Percentiles rank a stretch among this genome's conserved stretches.
phyloP scores from a whole-genome alignment of 2,329 filamentous ascomycete genomes.

The Westerdykella ornata region DNA sequence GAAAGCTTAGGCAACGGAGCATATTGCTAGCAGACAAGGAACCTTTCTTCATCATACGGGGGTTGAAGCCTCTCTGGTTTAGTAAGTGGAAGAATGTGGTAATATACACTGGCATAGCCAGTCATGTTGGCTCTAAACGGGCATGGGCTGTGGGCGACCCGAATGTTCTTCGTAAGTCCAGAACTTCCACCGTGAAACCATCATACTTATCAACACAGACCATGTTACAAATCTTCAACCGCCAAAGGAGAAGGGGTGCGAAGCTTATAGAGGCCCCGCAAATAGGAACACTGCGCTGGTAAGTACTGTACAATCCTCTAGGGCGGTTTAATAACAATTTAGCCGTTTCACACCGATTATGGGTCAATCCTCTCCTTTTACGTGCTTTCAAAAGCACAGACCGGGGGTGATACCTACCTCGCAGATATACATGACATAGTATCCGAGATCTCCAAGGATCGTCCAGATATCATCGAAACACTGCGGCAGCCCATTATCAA shows the following conservation, averaged over 20 bases:
- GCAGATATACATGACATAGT: constrained; percentile 3
- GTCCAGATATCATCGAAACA: constrained; percentile 3
- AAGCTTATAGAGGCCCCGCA: constrained; percentile 2
- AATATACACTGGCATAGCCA: constrained; percentile 2
- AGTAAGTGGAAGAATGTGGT: constrained; percentile 4
- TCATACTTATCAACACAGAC: neutral
- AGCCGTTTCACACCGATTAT: constrained; percentile 6
- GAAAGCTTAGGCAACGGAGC: constrained; percentile 1
- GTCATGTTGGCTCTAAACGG: constrained; percentile 3
- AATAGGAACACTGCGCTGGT: constrained; percentile 4
- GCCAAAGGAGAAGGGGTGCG: neutral
- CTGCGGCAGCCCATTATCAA: constrained; percentile 1
- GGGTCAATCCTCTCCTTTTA: constrained; percentile 4
- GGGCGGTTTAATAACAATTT: neutral
- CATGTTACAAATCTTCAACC: constrained; percentile 2
- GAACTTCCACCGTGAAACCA: no score
- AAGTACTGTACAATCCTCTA: neutral
- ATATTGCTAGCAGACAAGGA: neutral
- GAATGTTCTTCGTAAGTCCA: constrained; percentile 2
- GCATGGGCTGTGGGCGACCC: constrained; percentile 3
- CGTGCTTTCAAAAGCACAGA: constrained; percentile 2
- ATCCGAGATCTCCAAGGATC: neutral
- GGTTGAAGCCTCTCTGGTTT: constrained; percentile 5
- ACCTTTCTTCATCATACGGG: constrained; percentile 3
- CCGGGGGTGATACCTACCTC: constrained; percentile 2